Evolutionary conservation across 1,139 yeast species (phyloP), one percentile per base, ranked within the genome.

Genomic region (Candida sanyaensis): DNA sequence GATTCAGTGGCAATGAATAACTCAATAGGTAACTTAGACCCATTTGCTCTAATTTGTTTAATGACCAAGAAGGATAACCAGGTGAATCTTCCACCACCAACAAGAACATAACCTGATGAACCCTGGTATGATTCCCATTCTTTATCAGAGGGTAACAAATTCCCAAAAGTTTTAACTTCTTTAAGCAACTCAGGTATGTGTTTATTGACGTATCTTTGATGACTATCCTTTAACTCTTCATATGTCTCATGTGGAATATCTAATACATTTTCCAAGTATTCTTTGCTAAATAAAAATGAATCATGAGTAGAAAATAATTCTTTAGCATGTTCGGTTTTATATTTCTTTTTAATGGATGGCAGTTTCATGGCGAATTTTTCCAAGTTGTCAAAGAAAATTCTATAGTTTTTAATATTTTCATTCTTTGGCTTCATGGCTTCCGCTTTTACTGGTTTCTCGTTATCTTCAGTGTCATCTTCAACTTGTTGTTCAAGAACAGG

Each of bases 1-100:
- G 64, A 71, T 24, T 64, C 59, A 8, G 77, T 66, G 3, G 90
- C 84, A 45, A 86, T 72, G 55, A 85, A 75, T 36, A 76, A 59
- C 56, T 75, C 80, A 37, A 74, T 68, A 4, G 80, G 80, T 33
- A 70, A 57, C 38, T 58, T 64, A 8, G 76, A 61, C 1, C 80
- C 80, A 2, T 66, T 59, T 7, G 66, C 67, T 41, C 80, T 61
- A 30, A 75, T 58, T 55, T 75, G 80, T 50, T 63, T 65, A 37
- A 75, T 71, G 3, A 73, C 79, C 49, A 75, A 64, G 52, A 65
- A 74, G 11, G 78, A 66, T 46, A 75, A 63, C 80, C 80, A 75
- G 51, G 71, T 67, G 55, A 68, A 75, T 51, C 67, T 54, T 2
- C 77, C 77, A 5, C 80, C 80, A 2, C 80, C 80, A 37, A 75